phyloP scores from a whole-genome alignment of 306 rosid genomes.

The Trichosanthes truncata region DNA sequence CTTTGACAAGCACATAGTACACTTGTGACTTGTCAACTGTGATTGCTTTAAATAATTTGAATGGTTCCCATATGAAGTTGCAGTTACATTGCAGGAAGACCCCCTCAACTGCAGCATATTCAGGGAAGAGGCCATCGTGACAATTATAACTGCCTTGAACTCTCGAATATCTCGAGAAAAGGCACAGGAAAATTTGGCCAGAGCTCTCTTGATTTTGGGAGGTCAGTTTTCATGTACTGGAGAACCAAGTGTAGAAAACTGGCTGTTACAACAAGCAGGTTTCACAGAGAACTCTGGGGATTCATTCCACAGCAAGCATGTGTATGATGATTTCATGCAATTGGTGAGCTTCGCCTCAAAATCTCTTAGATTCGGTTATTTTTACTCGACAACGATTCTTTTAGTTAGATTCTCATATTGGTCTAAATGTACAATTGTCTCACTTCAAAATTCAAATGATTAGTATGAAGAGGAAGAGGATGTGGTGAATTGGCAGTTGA shows the following conservation, averaged over 20 bases:
- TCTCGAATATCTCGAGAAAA: conserved; percentile 25
- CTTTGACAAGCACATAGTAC: background rate
- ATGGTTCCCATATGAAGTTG: conserved; percentile 51
- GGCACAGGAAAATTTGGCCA: conserved; percentile 50
- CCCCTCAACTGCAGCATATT: conserved; percentile 45
- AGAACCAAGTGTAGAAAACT: conserved; percentile 38
- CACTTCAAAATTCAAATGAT: background rate
- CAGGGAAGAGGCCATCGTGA: conserved; percentile 74
- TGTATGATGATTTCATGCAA: conserved; percentile 19
- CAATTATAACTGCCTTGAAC: conserved; percentile 42
- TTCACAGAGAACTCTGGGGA: conserved; percentile 28
- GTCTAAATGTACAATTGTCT: background rate
- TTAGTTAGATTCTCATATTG: background rate
- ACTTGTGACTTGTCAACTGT: background rate
- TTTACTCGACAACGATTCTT: background rate
- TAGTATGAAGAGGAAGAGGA: conserved; percentile 48
- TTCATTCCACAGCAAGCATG: conserved; percentile 27
- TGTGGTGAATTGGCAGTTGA: conserved; percentile 51
- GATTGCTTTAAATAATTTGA: conserved; percentile 12
- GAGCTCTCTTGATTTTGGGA: conserved; percentile 58
- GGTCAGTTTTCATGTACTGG: conserved; percentile 55
- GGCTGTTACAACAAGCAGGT: conserved; percentile 68
- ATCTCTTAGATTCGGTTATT: background rate
- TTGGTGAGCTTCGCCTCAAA: conserved; percentile 18
- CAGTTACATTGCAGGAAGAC: conserved; percentile 78